phyloP scores from a whole-genome alignment of 768 basidiomycete species.

The Pholiota conissans region DNA sequence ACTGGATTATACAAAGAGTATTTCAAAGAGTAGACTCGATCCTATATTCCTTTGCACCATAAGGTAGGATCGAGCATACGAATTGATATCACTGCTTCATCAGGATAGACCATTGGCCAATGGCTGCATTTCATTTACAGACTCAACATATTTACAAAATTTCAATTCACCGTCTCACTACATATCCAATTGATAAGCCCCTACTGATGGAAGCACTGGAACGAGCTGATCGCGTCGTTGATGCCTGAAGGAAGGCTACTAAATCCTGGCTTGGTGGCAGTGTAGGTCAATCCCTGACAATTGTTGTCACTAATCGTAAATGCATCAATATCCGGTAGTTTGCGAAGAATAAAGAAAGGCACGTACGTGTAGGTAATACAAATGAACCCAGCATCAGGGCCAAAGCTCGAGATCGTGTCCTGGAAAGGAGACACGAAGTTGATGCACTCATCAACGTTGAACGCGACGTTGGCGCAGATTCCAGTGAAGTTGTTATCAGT shows the following conservation, averaged over 20 bases:
- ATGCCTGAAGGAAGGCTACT: not conserved
- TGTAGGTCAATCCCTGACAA: slow-evolving; percentile 1
- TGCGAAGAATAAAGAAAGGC: not conserved
- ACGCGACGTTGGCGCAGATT: slow-evolving; percentile 3
- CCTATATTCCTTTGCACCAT: too few species aligned
- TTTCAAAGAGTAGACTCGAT: too few species aligned
- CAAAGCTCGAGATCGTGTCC: slow-evolving; percentile 7
- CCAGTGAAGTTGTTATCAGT: slow-evolving; percentile 6
- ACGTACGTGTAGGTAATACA: slow-evolving; percentile 6
- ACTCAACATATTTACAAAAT: not conserved
- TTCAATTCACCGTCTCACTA: not conserved
- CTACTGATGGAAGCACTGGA: slow-evolving; percentile 8
- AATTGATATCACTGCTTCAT: too few species aligned
- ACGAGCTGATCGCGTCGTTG: slow-evolving; percentile 4
- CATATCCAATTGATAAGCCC: not conserved
- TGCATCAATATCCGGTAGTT: not conserved
- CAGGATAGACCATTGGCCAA: not conserved
- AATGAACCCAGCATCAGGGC: slow-evolving; percentile 1
- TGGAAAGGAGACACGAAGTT: slow-evolving; percentile 6
- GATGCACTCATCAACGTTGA: slow-evolving; percentile 3
- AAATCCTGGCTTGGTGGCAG: not conserved
- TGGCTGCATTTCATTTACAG: not conserved
- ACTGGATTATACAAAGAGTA: too few species aligned
- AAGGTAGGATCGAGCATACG: too few species aligned
- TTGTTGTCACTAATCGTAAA: not conserved